Conservation (phyloP, 2,329 filamentous ascomycete genomes). For the Eutypa lata region DNA sequence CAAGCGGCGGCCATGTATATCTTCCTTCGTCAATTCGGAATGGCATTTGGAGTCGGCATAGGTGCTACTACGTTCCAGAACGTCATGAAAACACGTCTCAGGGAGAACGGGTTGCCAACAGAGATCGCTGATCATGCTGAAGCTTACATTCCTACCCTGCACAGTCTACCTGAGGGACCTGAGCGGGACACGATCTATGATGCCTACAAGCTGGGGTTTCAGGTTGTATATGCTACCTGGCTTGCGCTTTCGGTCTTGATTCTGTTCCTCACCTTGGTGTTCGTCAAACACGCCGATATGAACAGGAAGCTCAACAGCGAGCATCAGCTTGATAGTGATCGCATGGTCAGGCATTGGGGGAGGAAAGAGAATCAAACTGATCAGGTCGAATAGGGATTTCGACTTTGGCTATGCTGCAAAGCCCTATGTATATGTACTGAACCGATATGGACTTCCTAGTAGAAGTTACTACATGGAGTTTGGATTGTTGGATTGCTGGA, state of each 20-base stretch:
- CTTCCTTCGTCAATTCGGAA: slow-evolving; percentile 38
- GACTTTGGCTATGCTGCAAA: too few species aligned
- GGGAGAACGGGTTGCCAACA: slow-evolving; percentile 24
- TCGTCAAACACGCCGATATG: slow-evolving; percentile 20
- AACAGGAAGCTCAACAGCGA: slow-evolving; percentile 17
- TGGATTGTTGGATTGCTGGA: too few species aligned
- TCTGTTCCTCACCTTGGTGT: slow-evolving; percentile 13
- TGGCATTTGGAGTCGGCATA: slow-evolving; percentile 39
- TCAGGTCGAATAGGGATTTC: too few species aligned
- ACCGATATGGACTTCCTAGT: too few species aligned
- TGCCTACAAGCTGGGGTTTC: slow-evolving; percentile 21
- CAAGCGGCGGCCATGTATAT: slow-evolving; percentile 38
- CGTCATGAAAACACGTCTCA: slow-evolving; percentile 32
- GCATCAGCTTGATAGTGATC: slow-evolving; percentile 17
- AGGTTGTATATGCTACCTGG: slow-evolving; percentile 16
- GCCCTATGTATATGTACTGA: too few species aligned
- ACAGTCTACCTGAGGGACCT: slow-evolving; percentile 9
- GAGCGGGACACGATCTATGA: slow-evolving; percentile 13
- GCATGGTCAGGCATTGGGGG: slow-evolving; percentile 8
- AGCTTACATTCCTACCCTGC: slow-evolving; percentile 18
- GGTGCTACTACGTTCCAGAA: slow-evolving; percentile 41
- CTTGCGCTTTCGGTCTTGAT: slow-evolving; percentile 17
- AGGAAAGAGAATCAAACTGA: neutral
- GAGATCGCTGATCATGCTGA: slow-evolving; percentile 26
- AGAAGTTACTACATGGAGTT: too few species aligned